Conservation (phyloP, 371 early-diverging fungal genomes). For the Circinella minor region DNA sequence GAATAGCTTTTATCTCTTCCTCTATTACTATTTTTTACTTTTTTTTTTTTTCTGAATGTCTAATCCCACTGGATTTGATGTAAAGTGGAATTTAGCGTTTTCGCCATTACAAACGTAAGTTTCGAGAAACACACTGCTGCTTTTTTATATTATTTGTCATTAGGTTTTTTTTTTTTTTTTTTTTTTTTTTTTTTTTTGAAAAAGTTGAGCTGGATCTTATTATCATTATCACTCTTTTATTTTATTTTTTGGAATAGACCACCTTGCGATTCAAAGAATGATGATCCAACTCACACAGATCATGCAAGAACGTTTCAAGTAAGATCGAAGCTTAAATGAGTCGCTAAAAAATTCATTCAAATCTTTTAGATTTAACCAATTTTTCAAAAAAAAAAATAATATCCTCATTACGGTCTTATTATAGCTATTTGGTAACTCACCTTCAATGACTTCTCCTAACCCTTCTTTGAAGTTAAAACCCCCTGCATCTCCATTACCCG, state of each 20-base stretch:
- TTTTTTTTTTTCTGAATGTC: constrained; percentile 9
- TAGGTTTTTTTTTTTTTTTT: too few relatives aligned
- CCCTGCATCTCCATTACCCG: constrained; percentile 16
- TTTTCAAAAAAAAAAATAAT: too few relatives aligned
- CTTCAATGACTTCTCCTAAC: constrained; percentile 12
- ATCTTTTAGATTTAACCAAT: too few relatives aligned
- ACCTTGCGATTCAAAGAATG: constrained; percentile 1
- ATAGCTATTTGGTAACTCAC: constrained; percentile 11
- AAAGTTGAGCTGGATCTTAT: too few relatives aligned
- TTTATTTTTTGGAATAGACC: background rate
- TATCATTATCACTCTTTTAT: too few relatives aligned
- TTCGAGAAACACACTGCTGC: background rate
- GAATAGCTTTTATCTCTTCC: background rate
- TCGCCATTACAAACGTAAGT: constrained; percentile 8
- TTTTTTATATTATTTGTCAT: too few relatives aligned
- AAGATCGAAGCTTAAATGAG: background rate
- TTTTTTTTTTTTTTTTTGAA: too few relatives aligned
- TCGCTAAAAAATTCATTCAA: too few relatives aligned
- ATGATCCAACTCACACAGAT: constrained; percentile 11
- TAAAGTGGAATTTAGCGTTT: constrained; percentile 12
- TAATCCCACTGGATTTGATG: constrained; percentile 15
- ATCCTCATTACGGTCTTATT: too few relatives aligned
- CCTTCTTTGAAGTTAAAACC: constrained; percentile 13
- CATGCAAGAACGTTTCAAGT: constrained; percentile 10
- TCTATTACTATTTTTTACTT: background rate